Evolutionary conservation across 805 yeast genomes (phyloP).

Genomic region (Sugiyamaella valdiviana): DNA sequence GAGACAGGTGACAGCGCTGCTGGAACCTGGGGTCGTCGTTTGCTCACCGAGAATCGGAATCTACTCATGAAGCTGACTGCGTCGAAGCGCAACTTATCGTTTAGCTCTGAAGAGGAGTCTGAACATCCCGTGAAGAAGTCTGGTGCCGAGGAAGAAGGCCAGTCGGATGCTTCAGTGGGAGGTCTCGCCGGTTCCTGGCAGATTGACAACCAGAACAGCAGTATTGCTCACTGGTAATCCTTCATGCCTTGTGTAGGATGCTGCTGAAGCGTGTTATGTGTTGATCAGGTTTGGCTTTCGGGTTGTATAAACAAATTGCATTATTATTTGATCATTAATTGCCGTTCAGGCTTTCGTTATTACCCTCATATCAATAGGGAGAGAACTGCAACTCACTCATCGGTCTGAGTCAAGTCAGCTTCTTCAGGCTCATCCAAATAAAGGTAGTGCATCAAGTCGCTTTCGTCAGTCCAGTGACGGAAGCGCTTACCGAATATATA

Average conservation of each 20-base stretch:
- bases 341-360: neutral
- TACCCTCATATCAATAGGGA: neutral
- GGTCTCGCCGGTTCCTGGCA: slow-evolving; percentile 18
- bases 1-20: slow-evolving; percentile 94
- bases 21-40: slow-evolving; percentile 80
- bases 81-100: slow-evolving; percentile 7
- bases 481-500: slow-evolving; percentile 49
- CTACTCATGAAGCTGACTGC: slow-evolving; percentile 7
- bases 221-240: slow-evolving; percentile 16
- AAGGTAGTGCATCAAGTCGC: slow-evolving; percentile 38
- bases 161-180: neutral
- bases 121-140: neutral
- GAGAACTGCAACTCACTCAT: neutral
- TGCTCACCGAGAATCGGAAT: slow-evolving; percentile 26
- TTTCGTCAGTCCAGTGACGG: slow-evolving; percentile 47
- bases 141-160: neutral
- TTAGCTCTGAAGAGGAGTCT: slow-evolving; percentile 14
- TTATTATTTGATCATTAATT: neutral
- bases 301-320: neutral
- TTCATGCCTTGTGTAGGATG: too few species aligned
- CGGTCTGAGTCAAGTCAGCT: neutral
- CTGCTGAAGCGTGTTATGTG: neutral
- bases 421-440: slow-evolving; percentile 31
- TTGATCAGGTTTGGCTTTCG: neutral
- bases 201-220: slow-evolving; percentile 9